phyloP scores from a whole-genome alignment of 2,329 filamentous ascomycete genomes.

The Fusarium multiceps region DNA sequence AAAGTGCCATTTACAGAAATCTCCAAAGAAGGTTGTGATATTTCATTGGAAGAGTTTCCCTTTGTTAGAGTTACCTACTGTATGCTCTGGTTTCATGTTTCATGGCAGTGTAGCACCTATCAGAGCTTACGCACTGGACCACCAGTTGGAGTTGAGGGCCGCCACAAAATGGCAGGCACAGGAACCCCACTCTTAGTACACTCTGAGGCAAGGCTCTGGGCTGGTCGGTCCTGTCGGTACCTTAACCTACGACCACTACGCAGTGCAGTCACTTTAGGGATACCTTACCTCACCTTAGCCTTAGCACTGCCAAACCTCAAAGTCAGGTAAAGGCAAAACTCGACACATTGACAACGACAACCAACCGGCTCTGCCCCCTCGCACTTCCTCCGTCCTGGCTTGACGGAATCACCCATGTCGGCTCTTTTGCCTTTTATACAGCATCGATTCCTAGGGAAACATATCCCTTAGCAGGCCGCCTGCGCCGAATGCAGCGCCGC shows the following conservation, averaged over 20 bases:
- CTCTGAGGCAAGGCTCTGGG: background rate
- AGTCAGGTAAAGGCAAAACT: constrained; percentile 38
- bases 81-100: background rate
- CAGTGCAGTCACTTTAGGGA: background rate
- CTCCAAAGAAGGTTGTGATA: background rate
- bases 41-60: background rate
- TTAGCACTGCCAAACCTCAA: constrained; percentile 35
- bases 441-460: constrained; percentile 51
- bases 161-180: constrained; percentile 1
- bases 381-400: constrained; percentile 42
- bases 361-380: constrained; percentile 31
- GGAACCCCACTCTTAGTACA: background rate
- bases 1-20: no score
- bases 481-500: constrained; percentile 61
- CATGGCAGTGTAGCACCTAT: background rate
- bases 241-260: background rate
- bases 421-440: constrained; percentile 51
- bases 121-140: background rate
- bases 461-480: constrained; percentile 57
- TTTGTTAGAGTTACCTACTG: background rate
- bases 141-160: background rate
- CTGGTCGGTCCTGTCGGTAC: background rate
- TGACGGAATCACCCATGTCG: constrained; percentile 55
- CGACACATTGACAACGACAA: constrained; percentile 19
- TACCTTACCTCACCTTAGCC: constrained; percentile 12